Percentiles rank a stretch among this genome's conserved stretches.
These are phyloP conservation scores for Catenaria anguillulae DNA, from an alignment of 371 early-diverging fungal genomes.

Conservation along the genomic window DNA sequence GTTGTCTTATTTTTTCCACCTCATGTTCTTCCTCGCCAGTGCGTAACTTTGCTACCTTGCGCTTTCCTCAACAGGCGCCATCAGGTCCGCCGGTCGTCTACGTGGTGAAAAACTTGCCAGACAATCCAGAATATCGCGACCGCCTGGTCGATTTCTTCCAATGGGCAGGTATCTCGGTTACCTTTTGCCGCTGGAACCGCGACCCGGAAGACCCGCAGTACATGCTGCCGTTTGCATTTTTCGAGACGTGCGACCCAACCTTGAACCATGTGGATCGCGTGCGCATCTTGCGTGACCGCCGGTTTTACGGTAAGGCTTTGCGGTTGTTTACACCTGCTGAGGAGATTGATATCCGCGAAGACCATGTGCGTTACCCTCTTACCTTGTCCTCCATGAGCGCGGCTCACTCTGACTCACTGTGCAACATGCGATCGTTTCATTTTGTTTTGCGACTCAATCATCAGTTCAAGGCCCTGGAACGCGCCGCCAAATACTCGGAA, in stretches of 20 bases:
- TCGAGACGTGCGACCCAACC: background rate
- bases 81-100: too few relatives aligned
- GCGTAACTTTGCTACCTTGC: too few relatives aligned
- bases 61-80: too few relatives aligned
- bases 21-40: too few relatives aligned
- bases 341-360: background rate
- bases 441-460: too few relatives aligned
- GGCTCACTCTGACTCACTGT: background rate
- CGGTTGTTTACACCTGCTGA: background rate
- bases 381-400: background rate
- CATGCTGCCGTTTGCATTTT: background rate
- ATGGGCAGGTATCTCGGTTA: background rate
- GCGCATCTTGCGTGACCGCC: background rate
- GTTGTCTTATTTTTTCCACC: too few relatives aligned
- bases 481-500: too few relatives aligned
- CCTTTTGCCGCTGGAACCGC: background rate
- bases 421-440: too few relatives aligned
- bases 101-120: background rate
- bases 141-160: background rate
- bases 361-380: background rate
- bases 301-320: background rate
- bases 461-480: too few relatives aligned
- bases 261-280: background rate
- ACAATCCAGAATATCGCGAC: background rate
- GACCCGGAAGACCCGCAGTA: background rate